Base-by-base conservation (phyloP, 495 filamentous ascomycete genomes). In the Aspergillus panamensis region DNA sequence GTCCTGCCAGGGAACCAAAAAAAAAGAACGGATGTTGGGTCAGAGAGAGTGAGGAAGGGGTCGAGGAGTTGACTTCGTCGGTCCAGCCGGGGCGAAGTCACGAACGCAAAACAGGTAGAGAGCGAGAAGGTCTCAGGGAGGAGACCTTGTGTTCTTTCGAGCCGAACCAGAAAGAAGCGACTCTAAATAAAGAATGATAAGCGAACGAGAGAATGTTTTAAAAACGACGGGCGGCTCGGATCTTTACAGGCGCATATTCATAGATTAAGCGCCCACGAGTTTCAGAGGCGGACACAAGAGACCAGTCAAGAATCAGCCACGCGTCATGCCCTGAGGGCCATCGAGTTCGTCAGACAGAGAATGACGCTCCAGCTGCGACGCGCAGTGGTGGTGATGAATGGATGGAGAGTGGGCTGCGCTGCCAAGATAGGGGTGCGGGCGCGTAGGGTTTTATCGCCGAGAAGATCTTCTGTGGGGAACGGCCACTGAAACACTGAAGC, bases 11-110 rank as follows among this genome's bases (percentile, higher is more conserved):
- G 59, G 14, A 2, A 9, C n/a, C 14, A 20, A 21, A 32, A 12
- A 61, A 35, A 58, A 50, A 50, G 58, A 45, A 17, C 30, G 49
- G 58, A 59, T 58, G n/a, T 21, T 29, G 14, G 35, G 48, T 25
- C 45, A 61, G 32, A 29, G 44, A 58, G 32, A 51, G 31, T 30
- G 14, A 10, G 6, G 29, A 25, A 20, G 53, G 48, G 31, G 47
- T 52, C 56, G 42, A 16, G 19, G 19, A 6, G 17, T 39, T 52
- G 66, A 75, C 69, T 77, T 73, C 68, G 63, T 69, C 74, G 74
- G 74, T 52, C 74, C 74, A 74, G 74, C 74, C 74, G 63, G 68
- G 55, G 59, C 43, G 62, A 75, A 74, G 74, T 74, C 69, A 58
- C 59, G 48, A 57, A 62, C 56, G 43, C 48, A 52, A 53, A 53